Conservation (phyloP, 2,329 filamentous ascomycete species). For the Coniochaeta sp. region DNA sequence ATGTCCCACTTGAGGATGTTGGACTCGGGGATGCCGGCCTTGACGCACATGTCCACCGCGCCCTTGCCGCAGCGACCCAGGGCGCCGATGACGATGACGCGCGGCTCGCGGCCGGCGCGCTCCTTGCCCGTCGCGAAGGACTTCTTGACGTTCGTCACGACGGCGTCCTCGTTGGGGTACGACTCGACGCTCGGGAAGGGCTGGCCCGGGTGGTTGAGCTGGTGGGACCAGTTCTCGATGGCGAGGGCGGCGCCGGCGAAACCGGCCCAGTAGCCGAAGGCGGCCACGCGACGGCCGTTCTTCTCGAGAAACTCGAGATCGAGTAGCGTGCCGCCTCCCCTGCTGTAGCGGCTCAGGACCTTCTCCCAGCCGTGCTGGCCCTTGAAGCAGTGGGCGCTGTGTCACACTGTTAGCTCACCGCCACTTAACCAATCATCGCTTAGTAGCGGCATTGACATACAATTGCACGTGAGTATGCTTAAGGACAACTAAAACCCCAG, state of each 20-base stretch:
- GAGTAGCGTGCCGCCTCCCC: slow-evolving; percentile 68
- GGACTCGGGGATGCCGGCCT: slow-evolving; percentile 62
- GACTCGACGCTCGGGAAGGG: slow-evolving; percentile 53
- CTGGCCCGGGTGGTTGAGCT: slow-evolving; percentile 62
- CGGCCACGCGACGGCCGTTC: slow-evolving; percentile 60
- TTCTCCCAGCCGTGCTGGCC: slow-evolving; percentile 69
- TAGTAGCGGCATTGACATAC: not conserved
- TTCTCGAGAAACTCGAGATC: slow-evolving; percentile 83
- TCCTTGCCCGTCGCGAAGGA: slow-evolving; percentile 55
- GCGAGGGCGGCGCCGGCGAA: slow-evolving; percentile 68
- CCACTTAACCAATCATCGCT: not conserved
- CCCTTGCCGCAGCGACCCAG: slow-evolving; percentile 74
- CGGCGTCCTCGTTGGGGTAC: slow-evolving; percentile 64
- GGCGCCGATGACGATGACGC: slow-evolving; percentile 74
- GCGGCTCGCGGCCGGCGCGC: slow-evolving; percentile 60
- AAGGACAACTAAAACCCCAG: slow-evolving; percentile 43
- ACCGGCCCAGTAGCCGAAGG: slow-evolving; percentile 67
- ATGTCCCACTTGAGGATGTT: slow-evolving; percentile 66
- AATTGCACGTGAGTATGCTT: slow-evolving; percentile 69
- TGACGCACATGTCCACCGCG: slow-evolving; percentile 70
- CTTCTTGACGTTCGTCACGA: slow-evolving; percentile 68
- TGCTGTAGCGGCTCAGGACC: slow-evolving; percentile 69
- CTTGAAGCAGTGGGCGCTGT: slow-evolving; percentile 62
- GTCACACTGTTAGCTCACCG: not conserved
- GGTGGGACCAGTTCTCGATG: slow-evolving; percentile 74